These are phyloP conservation scores for Penicillium sp. DNA, from an alignment of 2,329 filamentous ascomycete genomes.

Conservation along the genomic window DNA sequence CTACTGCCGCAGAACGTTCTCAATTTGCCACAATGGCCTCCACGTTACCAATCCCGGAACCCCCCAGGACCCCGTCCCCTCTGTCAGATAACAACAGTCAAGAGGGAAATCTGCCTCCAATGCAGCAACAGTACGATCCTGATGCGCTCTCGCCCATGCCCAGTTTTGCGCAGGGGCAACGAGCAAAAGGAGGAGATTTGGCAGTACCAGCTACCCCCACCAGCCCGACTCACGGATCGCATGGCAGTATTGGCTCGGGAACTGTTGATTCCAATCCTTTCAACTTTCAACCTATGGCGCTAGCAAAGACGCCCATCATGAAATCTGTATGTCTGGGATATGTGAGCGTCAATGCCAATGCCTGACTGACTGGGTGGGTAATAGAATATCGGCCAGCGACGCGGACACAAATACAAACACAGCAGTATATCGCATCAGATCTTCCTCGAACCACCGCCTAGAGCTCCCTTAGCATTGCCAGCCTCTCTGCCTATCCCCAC, in stretches of 20 bases:
- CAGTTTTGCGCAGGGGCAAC: conserved; percentile 23
- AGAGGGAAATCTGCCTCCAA: conserved; percentile 19
- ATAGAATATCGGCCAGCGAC: conserved; percentile 82
- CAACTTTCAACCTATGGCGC: conserved; percentile 85
- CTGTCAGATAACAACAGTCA: conserved; percentile 48
- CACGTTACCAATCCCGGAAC: conserved; percentile 55
- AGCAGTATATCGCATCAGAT: conserved; percentile 95
- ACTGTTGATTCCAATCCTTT: conserved; percentile 59
- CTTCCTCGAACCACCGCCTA: conserved; percentile 83
- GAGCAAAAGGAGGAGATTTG: background rate
- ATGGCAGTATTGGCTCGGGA: conserved; percentile 21
- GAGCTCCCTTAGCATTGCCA: conserved; percentile 82
- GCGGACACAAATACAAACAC: conserved; percentile 97
- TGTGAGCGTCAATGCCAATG: background rate
- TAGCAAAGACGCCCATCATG: conserved; percentile 65
- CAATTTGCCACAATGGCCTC: conserved; percentile 50
- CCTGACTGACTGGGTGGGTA: conserved; percentile 18
- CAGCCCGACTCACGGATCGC: conserved; percentile 26
- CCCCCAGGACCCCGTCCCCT: conserved; percentile 62
- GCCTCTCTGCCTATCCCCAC: conserved; percentile 91
- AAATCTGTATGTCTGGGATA: conserved; percentile 62
- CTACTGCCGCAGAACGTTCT: background rate
- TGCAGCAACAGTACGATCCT: conserved; percentile 37
- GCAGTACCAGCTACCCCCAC: conserved; percentile 23
- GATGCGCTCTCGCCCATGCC: conserved; percentile 47